phyloP scores from a whole-genome alignment of 331 rosid genomes.

The Malus hybrid region DNA sequence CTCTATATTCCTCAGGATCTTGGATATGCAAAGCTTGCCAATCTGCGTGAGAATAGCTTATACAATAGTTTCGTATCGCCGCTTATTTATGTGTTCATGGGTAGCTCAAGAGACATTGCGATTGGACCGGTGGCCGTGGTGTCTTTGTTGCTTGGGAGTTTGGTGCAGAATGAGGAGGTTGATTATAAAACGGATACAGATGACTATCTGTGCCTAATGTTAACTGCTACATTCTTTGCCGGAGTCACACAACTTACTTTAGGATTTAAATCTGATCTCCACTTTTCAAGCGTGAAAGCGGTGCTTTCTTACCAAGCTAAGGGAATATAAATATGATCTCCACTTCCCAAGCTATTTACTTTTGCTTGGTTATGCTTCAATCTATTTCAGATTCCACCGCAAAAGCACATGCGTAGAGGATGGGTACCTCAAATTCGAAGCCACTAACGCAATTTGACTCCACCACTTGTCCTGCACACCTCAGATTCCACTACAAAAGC shows the following conservation, averaged over 20 bases:
- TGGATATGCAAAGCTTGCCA: constrained; percentile 84
- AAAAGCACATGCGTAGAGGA: too few species aligned
- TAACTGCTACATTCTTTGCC: constrained; percentile 88
- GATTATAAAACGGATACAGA: constrained; percentile 1
- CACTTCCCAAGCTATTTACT: too few species aligned
- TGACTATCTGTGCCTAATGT: constrained; percentile 58
- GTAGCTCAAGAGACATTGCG: constrained; percentile 86
- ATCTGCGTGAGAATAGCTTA: constrained; percentile 49
- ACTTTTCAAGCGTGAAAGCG: too few species aligned
- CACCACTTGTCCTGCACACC: too few species aligned
- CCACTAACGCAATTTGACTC: too few species aligned
- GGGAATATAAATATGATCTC: too few species aligned
- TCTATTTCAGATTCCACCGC: too few species aligned
- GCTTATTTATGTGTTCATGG: constrained; percentile 81
- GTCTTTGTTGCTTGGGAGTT: constrained; percentile 69
- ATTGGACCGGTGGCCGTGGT: constrained; percentile 94
- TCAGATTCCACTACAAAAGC: too few species aligned
- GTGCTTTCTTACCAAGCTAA: too few species aligned
- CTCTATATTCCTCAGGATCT: constrained; percentile 89
- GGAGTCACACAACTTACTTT: constrained; percentile 68
- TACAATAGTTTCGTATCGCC: constrained; percentile 84
- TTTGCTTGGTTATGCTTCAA: too few species aligned
- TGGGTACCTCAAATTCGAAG: too few species aligned
- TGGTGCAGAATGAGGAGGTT: constrained; percentile 43
- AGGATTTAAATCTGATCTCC: constrained; percentile 21